Base-by-base conservation (phyloP, 129 eudicot genomes). In the Tagetes patula region DNA sequence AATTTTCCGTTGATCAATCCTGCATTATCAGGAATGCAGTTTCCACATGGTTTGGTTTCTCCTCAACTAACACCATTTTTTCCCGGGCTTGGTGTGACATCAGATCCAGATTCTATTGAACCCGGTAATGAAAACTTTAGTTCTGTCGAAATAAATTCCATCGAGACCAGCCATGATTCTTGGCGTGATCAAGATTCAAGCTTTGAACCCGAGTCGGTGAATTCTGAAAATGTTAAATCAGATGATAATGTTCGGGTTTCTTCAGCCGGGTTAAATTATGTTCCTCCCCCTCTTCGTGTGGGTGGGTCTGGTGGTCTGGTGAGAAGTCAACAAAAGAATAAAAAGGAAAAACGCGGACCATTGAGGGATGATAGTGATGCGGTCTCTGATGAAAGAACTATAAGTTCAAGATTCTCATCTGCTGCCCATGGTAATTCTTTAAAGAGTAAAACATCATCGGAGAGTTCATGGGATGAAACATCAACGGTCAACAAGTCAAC, bases 401-500 rank as follows among this genome's bases (percentile, higher is more conserved):
- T 69, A 4, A 84, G 87, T 73, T 83, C 93, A 4, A 83, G 93
- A 76, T 82, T 84, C 77, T 88, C 96, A 8, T 82, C 96, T 13
- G 89, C 90, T 74, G 81, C 92, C 76, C 86, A 75, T 48, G 75
- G 89, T 73, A 85, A 80, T 74, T 87, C 96, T 14, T 37, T 84
- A 64, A 94, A 84, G 86, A 90, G 97, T 80, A 90, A 79, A 82
- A 85, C 97, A 1, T 88, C 99, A 5, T 90, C 96, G 0, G 99
- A 94, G 82, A 85, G 93, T 83, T 94, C 97, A 8, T 86, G 91
- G 96, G 99, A 94, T 70, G 98, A 89, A 65, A 77, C 86, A 5
- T 81, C 89, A 10, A 79, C 81, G 38, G 72, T 53, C 45, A 53
- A 85, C n/a, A 90, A 83, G 82, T 77, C 87, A 69, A 73, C 84